Conservation (phyloP, 768 basidiomycete genomes). For the Collybiopsis luxurians region DNA sequence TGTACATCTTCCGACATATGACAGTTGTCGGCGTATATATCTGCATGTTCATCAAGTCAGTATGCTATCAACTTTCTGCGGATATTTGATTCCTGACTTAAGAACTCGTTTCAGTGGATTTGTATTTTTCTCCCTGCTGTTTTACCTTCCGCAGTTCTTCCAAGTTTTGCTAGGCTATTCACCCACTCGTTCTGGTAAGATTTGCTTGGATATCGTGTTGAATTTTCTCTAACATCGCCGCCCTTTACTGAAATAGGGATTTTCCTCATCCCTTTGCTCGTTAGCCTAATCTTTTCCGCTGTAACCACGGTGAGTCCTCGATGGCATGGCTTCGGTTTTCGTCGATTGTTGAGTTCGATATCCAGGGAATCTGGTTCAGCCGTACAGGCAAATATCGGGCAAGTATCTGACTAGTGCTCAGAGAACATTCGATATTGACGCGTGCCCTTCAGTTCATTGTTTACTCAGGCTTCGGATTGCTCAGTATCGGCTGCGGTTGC, state of each 20-base stretch:
- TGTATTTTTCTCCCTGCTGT: slow-evolving; percentile 61
- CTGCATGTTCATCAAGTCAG: slow-evolving; percentile 67
- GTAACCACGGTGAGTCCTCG: slow-evolving; percentile 45
- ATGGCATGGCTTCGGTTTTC: not conserved
- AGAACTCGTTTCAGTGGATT: slow-evolving; percentile 40
- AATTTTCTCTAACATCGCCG: not conserved
- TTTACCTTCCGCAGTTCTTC: slow-evolving; percentile 75
- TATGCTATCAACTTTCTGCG: not conserved
- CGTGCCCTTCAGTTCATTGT: slow-evolving; percentile 46
- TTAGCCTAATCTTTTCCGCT: slow-evolving; percentile 59
- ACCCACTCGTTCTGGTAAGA: slow-evolving; percentile 47
- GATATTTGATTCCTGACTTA: not conserved
- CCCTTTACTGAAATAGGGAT: slow-evolving; percentile 45
- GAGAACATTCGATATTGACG: not conserved
- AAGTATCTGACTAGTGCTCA: slow-evolving; percentile 10
- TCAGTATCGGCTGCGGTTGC: slow-evolving; percentile 69
- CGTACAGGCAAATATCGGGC: slow-evolving; percentile 64
- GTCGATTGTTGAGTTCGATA: not conserved
- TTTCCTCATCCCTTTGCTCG: slow-evolving; percentile 66
- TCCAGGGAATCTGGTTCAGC: slow-evolving; percentile 59
- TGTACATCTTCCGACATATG: slow-evolving; percentile 67
- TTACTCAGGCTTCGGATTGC: slow-evolving; percentile 60
- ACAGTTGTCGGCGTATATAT: slow-evolving; percentile 70
- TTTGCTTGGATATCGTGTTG: not conserved
- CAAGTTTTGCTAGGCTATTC: slow-evolving; percentile 66